Percentiles rank a stretch among this genome's conserved stretches.
Evolutionary conservation across 768 basidiomycete genomes (phyloP).

Genomic region (Rhodotorula kratochvilovae): DNA sequence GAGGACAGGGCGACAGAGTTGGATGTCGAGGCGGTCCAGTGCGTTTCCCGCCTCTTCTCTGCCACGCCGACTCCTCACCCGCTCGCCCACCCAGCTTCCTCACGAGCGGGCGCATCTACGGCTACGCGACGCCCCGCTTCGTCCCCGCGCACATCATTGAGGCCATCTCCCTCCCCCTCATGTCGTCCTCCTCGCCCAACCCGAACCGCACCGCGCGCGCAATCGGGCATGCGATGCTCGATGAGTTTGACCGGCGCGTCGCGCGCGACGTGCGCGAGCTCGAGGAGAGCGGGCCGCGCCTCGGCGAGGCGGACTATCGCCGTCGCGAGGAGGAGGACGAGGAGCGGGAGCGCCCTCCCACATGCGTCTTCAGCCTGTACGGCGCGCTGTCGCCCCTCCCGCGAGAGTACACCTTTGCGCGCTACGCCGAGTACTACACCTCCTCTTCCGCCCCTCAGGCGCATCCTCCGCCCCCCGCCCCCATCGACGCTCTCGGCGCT

Average conservation of each 20-base stretch:
- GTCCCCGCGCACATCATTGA: slow-evolving; percentile 14
- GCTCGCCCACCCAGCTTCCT: slow-evolving; percentile 30
- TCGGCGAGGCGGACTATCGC: neutral
- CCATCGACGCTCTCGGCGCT: slow-evolving; percentile 17
- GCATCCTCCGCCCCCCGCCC: slow-evolving; percentile 8
- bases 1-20: slow-evolving; percentile 10
- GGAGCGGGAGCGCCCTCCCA: neutral
- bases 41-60: neutral
- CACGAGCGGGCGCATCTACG: slow-evolving; percentile 35
- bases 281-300: neutral
- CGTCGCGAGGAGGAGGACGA: too few species aligned
- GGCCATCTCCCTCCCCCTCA: slow-evolving; percentile 13
- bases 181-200: neutral
- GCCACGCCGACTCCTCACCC: too few species aligned
- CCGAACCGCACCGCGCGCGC: slow-evolving; percentile 14
- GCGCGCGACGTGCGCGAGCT: neutral
- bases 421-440: slow-evolving; percentile 36
- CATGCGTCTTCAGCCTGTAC: slow-evolving; percentile 41
- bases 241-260: slow-evolving; percentile 3
- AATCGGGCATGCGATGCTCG: slow-evolving; percentile 15
- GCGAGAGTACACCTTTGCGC: neutral
- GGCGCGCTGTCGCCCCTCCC: slow-evolving; percentile 37
- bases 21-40: slow-evolving; percentile 43
- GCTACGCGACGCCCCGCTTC: slow-evolving; percentile 31
- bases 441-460: slow-evolving; percentile 39